These are phyloP conservation scores for Linnemannia elongata DNA, from an alignment of 192 early-diverging fungal genomes.

Conservation along the genomic window DNA sequence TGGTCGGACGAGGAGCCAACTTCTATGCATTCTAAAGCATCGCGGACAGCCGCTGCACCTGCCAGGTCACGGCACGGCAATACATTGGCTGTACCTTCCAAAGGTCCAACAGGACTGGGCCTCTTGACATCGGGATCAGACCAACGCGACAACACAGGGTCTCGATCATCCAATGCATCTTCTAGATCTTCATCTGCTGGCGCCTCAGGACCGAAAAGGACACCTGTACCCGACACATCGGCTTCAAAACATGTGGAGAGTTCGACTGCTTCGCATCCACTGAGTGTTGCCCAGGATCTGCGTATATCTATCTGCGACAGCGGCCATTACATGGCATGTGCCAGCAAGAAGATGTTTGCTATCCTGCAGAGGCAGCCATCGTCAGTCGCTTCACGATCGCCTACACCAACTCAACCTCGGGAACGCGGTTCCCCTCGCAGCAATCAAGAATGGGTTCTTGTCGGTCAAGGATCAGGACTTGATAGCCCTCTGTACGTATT, in stretches of 20 bases:
- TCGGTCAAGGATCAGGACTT: constrained; percentile 65
- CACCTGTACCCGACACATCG: not conserved
- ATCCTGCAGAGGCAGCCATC: constrained; percentile 26
- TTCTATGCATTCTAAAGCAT: not conserved
- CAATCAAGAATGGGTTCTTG: constrained; percentile 34
- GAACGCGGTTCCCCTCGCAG: not conserved
- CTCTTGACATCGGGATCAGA: not conserved
- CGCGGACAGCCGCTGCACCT: not conserved
- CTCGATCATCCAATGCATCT: constrained; percentile 4
- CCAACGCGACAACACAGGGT: not conserved
- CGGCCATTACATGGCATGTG: constrained; percentile 46
- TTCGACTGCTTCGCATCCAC: constrained; percentile 3
- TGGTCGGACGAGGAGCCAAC: constrained; percentile 50
- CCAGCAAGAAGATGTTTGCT: constrained; percentile 52
- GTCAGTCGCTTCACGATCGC: not conserved
- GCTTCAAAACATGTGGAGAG: not conserved
- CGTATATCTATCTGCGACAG: constrained; percentile 47
- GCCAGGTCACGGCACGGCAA: not conserved
- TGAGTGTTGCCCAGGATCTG: constrained; percentile 51
- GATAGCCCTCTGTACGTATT: constrained; percentile 50
- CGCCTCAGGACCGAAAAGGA: not conserved
- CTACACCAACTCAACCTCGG: not conserved
- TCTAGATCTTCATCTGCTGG: constrained; percentile 9
- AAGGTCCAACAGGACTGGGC: not conserved
- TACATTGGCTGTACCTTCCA: not conserved